Evolutionary conservation across 306 rosid species (phyloP).

Genomic region (Astragalus glycyphyllos): DNA sequence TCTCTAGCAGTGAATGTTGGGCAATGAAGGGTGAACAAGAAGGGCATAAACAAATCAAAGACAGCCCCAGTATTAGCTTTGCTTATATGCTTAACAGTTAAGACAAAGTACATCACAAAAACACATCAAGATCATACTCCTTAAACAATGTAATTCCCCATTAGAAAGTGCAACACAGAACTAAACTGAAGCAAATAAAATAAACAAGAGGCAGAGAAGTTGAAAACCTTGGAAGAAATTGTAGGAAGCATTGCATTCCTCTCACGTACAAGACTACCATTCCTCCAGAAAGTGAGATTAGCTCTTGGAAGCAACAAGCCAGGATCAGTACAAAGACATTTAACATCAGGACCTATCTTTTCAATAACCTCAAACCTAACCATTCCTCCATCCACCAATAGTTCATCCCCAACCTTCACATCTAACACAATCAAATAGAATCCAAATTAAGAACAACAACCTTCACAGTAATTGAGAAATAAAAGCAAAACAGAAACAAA

Average conservation of each 20-base stretch:
- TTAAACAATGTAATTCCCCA: background rate
- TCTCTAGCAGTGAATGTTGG: background rate
- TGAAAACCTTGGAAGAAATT: conserved; percentile 84
- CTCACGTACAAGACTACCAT: conserved; percentile 90
- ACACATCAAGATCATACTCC: background rate
- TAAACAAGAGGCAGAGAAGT: conserved; percentile 13
- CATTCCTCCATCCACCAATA: conserved; percentile 98
- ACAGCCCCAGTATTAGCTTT: conserved; percentile 8
- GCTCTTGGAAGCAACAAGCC: conserved; percentile 97
- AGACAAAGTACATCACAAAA: conserved; percentile 20
- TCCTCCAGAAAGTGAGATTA: conserved; percentile 97
- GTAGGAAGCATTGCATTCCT: conserved; percentile 99
- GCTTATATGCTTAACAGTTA: background rate
- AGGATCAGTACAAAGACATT: conserved; percentile 95
- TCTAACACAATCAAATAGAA: conserved; percentile 56
- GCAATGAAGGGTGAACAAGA: background rate
- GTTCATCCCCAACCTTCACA: conserved; percentile 93
- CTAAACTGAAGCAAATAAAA: conserved; percentile 22
- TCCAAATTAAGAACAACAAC: background rate
- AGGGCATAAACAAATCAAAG: background rate
- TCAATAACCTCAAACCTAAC: conserved; percentile 97
- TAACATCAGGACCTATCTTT: conserved; percentile 96
- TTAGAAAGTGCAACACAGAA: background rate
- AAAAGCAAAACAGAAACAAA: background rate
- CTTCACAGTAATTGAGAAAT: conserved; percentile 6